Evolutionary conservation across 2,329 filamentous ascomycete species (phyloP), one percentile per base, ranked within the genome.

Genomic region (Ophiostoma populinum): DNA sequence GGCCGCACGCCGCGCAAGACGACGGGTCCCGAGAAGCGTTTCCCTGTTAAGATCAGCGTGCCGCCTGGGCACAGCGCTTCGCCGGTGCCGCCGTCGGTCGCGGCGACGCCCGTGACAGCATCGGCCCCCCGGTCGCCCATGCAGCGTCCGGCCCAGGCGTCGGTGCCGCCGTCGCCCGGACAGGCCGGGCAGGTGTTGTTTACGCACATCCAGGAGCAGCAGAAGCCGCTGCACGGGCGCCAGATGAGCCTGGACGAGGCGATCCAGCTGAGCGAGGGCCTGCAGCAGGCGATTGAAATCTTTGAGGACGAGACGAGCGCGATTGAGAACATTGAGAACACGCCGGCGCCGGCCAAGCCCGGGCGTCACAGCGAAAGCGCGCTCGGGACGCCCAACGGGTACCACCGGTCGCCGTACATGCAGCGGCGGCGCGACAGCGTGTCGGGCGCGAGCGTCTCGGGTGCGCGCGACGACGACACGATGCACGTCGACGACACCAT

Each of bases 401-500:
- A 18, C 13, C 36, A 39, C 34, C 27, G 7, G 19, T 26, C 42
- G 33, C 39, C 35, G 16, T 49, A 49, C 24, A 44, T 49, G 27
- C 50, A 53, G 33, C 32, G 31, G 16, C 21, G 10, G 10, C 31
- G 31, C 10, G 25, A 27, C 24, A 35, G 33, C 24, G 24, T 19
- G 24, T 13, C n/a, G 7, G 17, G 32, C n/a, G 10, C 10, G 31
- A 28, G 27, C 13, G 28, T 16, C 10, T 27, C 19, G 37, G 37
- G 11, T 40, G 41, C 29, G 36, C 30, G n/a, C 7, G 51, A 49
- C 25, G 46, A 50, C 20, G 52, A 54, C 9, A 44, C 54, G n/a
- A 60, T 63, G 28, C 66, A 66, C 28, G 68, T 65, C 2, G 77
- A 83, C 44, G 76, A 82, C 45, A 79, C 75, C 29, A 57, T 77